Percentiles rank a stretch among this genome's conserved stretches.
Evolutionary conservation across 164 flowering plant species (phyloP).

Genomic region (Vitis rotundifolia): DNA sequence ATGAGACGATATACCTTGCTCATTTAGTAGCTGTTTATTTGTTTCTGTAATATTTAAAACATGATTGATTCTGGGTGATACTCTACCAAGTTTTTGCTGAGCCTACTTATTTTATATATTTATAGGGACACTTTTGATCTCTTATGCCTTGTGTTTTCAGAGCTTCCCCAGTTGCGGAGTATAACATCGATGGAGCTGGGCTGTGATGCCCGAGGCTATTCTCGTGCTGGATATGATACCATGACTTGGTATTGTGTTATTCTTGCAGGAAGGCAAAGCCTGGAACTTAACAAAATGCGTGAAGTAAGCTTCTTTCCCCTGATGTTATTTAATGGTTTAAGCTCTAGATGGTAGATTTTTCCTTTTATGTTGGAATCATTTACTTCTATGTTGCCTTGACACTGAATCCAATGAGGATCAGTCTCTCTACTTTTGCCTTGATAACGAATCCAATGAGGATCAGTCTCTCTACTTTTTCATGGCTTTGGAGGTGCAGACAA

Average conservation of each 20-base stretch:
- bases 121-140: background rate
- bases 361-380: background rate
- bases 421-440: background rate
- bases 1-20: too few relatives aligned
- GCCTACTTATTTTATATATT: too few relatives aligned
- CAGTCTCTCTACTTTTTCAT: too few relatives aligned
- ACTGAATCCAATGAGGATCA: too few relatives aligned
- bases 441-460: too few relatives aligned
- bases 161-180: conserved; percentile 86
- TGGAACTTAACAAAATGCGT: conserved; percentile 81
- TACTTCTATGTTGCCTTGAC: background rate
- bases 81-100: too few relatives aligned
- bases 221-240: conserved; percentile 79
- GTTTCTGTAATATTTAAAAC: too few relatives aligned
- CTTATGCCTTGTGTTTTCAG: conserved; percentile 36
- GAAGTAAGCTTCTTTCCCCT: conserved; percentile 51
- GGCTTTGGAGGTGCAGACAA: too few relatives aligned
- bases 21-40: too few relatives aligned
- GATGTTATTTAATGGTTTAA: background rate
- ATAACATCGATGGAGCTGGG: conserved; percentile 84
- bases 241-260: conserved; percentile 86
- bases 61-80: too few relatives aligned
- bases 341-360: background rate
- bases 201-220: conserved; percentile 86
- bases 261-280: conserved; percentile 77